These are phyloP conservation scores for Penicillium herquei DNA, from an alignment of 495 filamentous ascomycete species.

Conservation along the genomic window DNA sequence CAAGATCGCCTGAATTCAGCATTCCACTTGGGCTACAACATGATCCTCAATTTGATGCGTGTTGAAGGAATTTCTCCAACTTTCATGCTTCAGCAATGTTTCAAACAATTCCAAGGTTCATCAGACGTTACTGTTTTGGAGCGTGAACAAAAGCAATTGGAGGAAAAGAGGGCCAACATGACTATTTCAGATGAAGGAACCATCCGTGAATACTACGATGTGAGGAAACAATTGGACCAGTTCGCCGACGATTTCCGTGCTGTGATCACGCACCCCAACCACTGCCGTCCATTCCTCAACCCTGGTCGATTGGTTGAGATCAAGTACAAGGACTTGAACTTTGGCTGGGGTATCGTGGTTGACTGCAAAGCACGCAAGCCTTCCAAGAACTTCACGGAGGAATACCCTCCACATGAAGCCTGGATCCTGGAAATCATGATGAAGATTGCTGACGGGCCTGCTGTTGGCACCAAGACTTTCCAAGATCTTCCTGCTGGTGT, in stretches of 20 bases:
- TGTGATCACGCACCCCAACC: slow-evolving; percentile 86
- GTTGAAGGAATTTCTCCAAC: slow-evolving; percentile 96
- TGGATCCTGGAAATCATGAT: slow-evolving; percentile 82
- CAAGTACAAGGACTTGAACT: slow-evolving; percentile 74
- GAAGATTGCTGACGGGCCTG: slow-evolving; percentile 59
- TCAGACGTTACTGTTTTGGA: slow-evolving; percentile 80
- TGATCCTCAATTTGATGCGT: slow-evolving; percentile 93
- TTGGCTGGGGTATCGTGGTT: slow-evolving; percentile 88
- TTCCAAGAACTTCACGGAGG: slow-evolving; percentile 59
- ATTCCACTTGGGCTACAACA: slow-evolving; percentile 98
- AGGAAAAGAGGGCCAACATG: slow-evolving; percentile 67
- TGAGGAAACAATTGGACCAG: slow-evolving; percentile 76
- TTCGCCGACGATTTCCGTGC: slow-evolving; percentile 82
- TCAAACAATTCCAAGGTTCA: slow-evolving; percentile 96
- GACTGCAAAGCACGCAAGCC: slow-evolving; percentile 62
- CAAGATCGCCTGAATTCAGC: slow-evolving; percentile 97
- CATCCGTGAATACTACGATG: slow-evolving; percentile 86
- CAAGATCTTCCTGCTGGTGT: slow-evolving; percentile 64
- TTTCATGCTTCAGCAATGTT: slow-evolving; percentile 94
- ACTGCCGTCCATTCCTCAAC: slow-evolving; percentile 76
- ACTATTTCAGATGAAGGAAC: slow-evolving; percentile 79
- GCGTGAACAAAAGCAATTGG: slow-evolving; percentile 70
- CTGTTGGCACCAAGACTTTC: slow-evolving; percentile 55
- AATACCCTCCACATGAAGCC: slow-evolving; percentile 66
- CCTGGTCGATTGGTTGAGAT: slow-evolving; percentile 81